phyloP scores from a whole-genome alignment of 2,329 filamentous ascomycete genomes.

The Phyllosticta paracitricarpa region DNA sequence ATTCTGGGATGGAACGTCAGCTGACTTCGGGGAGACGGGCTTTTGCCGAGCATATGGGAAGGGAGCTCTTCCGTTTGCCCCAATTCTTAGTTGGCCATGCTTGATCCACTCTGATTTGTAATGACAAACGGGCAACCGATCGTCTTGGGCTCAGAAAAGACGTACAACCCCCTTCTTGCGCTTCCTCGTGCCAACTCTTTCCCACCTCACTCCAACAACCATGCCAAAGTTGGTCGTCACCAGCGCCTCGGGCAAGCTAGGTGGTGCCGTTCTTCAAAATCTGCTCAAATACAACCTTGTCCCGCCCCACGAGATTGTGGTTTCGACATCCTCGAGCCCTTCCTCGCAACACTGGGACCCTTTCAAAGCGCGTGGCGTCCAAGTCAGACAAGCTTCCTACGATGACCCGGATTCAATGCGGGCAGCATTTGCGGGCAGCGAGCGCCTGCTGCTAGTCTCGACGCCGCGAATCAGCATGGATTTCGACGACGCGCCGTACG shows the following conservation, averaged over 20 bases:
- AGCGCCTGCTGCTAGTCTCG: slow-evolving; percentile 37
- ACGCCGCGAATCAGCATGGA: slow-evolving; percentile 35
- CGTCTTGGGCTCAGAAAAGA: slow-evolving; percentile 6
- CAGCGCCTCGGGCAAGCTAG: slow-evolving; percentile 37
- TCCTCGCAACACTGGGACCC: slow-evolving; percentile 16
- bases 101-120: neutral
- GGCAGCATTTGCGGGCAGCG: slow-evolving; percentile 27
- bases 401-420: slow-evolving; percentile 3
- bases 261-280: slow-evolving; percentile 32
- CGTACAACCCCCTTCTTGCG: no score
- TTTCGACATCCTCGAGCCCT: slow-evolving; percentile 19
- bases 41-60: neutral
- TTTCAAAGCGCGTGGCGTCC: slow-evolving; percentile 23
- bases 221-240: slow-evolving; percentile 27
- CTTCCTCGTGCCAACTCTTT: neutral
- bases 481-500: slow-evolving; percentile 32
- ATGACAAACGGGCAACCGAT: neutral
- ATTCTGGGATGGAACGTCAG: neutral
- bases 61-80: neutral
- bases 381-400: slow-evolving; percentile 22
- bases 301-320: slow-evolving; percentile 27
- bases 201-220: no score
- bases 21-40: neutral
- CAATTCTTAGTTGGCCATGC: neutral
- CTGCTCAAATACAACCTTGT: slow-evolving; percentile 33